Base-by-base conservation (phyloP, 2,329 filamentous ascomycete species). In the Paracoccidioides lutzii region DNA sequence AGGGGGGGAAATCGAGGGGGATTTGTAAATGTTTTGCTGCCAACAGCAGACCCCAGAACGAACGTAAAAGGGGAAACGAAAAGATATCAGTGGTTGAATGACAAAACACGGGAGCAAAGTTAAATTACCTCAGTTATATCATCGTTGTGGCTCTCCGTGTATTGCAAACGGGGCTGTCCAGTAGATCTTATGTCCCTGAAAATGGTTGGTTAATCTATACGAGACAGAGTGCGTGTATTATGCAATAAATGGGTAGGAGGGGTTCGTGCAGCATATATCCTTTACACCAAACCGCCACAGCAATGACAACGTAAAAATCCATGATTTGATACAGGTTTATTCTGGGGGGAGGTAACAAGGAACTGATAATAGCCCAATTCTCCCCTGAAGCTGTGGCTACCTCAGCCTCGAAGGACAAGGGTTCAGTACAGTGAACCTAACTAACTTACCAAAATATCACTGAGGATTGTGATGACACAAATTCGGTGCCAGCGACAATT, bases 401-500 rank as follows among this genome's bases (percentile, higher is more conserved):
- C 22, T 51, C 35, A 41, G 48, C 35, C 48, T 38, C 46, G 15
- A 33, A 33, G 33, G 46, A 38, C 33, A 22, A 40, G 32, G 3
- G 43, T 14, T 30, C 22, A 32, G 22, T 35, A 45, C 42, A n/a
- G 42, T 38, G n/a, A 53, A 35, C 45, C 15, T 65, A 66, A 69
- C 61, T 22, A 35, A 70, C 72, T 52, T 71, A 75, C 73, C 73
- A 75, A 58, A 74, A 68, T 49, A 67, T 62, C 46, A 75, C 69
- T 49, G 69, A 62, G 4, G 73, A 72, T 58, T 74, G 71, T 3
- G 66, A 69, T 15, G 71, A 69, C 28, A 65, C 71, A 15, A 79
- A 71, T 61, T 83, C 81, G 1, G 78, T 80, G 2, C 80, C 81
- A 7, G 77, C 76, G 52, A 77, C 80, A 44, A 82, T 64, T 49